Percentiles rank a stretch among this genome's conserved stretches.
Evolutionary conservation across 768 basidiomycete genomes (phyloP).

Genomic region (Hydnomerulius pinastri): DNA sequence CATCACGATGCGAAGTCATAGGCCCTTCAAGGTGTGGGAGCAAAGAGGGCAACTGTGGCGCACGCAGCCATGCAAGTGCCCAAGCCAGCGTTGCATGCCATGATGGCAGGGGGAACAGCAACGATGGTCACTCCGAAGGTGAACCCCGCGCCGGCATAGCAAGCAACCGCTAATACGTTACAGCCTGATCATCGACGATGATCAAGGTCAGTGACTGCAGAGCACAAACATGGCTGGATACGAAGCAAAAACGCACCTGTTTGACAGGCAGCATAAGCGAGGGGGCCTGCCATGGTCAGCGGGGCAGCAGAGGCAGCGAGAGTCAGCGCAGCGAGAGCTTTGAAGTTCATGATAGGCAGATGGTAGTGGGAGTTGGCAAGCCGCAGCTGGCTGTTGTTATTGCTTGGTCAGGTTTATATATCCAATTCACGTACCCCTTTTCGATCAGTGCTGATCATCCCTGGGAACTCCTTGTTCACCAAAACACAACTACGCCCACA

Average conservation of each 20-base stretch:
- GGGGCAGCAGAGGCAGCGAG: slow-evolving; percentile 16
- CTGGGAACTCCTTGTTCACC: no score
- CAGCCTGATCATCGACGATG: slow-evolving; percentile 20
- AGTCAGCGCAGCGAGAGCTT: slow-evolving; percentile 16
- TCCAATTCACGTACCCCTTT: no score
- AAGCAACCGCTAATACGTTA: slow-evolving; percentile 20
- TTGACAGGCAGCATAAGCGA: slow-evolving; percentile 25
- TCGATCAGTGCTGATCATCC: no score
- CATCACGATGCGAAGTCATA: not conserved
- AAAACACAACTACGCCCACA: no score
- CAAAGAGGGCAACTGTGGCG: slow-evolving; percentile 17
- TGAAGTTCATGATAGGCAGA: slow-evolving; percentile 25
- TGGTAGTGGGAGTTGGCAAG: not conserved
- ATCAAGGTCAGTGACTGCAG: no score
- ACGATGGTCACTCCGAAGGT: slow-evolving; percentile 24
- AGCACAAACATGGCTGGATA: not conserved
- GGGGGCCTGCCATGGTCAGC: slow-evolving; percentile 12
- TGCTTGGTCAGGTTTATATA: not conserved
- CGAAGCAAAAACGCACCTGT: slow-evolving; percentile 15
- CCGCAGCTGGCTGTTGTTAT: not conserved
- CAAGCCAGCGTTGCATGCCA: slow-evolving; percentile 22
- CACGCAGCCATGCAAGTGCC: slow-evolving; percentile 29
- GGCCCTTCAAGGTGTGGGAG: slow-evolving; percentile 24
- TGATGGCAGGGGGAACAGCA: slow-evolving; percentile 19
- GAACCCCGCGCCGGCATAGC: slow-evolving; percentile 26